These are phyloP conservation scores for Dictyostelium intermedium DNA, from an alignment of 78 protist genomes.

Conservation along the genomic window DNA sequence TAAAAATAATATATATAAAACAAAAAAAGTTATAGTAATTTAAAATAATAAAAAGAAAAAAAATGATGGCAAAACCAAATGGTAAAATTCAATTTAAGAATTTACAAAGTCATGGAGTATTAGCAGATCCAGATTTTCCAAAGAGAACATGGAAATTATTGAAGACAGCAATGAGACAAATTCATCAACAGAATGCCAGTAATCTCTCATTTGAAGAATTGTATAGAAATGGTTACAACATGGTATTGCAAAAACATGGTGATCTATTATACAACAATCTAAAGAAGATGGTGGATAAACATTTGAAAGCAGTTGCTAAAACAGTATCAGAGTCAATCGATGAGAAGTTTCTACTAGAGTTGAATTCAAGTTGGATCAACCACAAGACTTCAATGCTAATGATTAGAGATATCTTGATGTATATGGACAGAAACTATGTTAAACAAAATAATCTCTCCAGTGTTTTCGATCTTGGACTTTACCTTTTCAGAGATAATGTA, in stretches of 20 bases:
- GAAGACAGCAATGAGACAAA: slow-evolving; percentile 82
- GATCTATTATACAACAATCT: slow-evolving; percentile 88
- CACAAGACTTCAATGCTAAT: slow-evolving; percentile 89
- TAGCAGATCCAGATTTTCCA: slow-evolving; percentile 19
- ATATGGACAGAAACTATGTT: slow-evolving; percentile 93
- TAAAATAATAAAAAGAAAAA: background rate
- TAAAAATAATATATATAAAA: background rate
- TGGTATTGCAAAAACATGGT: slow-evolving; percentile 93
- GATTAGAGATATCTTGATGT: slow-evolving; percentile 96
- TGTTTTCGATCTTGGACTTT: slow-evolving; percentile 89
- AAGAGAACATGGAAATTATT: slow-evolving; percentile 86
- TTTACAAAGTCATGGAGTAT: slow-evolving; percentile 3
- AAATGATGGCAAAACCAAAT: slow-evolving; percentile 26
- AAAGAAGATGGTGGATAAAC: slow-evolving; percentile 65
- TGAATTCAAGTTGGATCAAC: slow-evolving; percentile 85
- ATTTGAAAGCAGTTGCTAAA: slow-evolving; percentile 66
- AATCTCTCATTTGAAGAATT: slow-evolving; percentile 93
- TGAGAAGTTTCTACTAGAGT: slow-evolving; percentile 61
- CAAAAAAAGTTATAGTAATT: no score
- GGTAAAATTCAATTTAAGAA: slow-evolving; percentile 1
- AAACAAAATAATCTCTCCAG: slow-evolving; percentile 56
- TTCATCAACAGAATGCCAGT: slow-evolving; percentile 89
- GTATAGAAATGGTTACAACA: slow-evolving; percentile 92
- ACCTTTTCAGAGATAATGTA: slow-evolving; percentile 83
- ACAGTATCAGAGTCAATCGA: slow-evolving; percentile 55